Evolutionary conservation across 768 basidiomycete species (phyloP).

Genomic region (Glaciozyma antarctica): DNA sequence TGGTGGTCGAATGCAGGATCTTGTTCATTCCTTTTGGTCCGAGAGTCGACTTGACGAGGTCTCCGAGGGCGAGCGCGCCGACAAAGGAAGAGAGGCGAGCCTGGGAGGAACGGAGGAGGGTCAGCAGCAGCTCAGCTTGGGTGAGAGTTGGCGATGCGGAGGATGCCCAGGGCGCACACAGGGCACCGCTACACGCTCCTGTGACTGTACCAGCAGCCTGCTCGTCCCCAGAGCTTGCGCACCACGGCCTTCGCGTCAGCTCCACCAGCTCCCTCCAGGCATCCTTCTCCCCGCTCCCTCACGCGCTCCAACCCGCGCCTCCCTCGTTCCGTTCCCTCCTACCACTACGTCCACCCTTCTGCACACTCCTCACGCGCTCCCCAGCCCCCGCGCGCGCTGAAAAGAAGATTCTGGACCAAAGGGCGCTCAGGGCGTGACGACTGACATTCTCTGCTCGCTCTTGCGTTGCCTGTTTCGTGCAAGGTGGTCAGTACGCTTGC

Average conservation of each 20-base stretch:
- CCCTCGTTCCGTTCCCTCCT: background rate
- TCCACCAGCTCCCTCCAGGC: background rate
- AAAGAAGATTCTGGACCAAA: background rate
- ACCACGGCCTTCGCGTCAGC: too few species aligned
- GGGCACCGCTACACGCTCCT: background rate
- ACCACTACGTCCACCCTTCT: background rate
- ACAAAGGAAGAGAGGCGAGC: constrained; percentile 97
- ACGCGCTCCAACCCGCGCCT: background rate
- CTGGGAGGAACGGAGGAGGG: constrained; percentile 38
- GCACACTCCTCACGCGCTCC: background rate
- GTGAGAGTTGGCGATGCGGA: background rate
- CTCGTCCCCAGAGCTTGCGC: too few species aligned
- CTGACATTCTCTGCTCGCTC: constrained; percentile 69
- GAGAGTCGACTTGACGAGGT: constrained; percentile 95
- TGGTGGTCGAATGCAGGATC: constrained; percentile 83
- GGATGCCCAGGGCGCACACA: background rate
- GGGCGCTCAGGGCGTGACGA: background rate
- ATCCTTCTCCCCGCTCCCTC: background rate
- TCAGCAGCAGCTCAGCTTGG: background rate
- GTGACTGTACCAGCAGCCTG: background rate
- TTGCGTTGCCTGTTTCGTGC: constrained; percentile 43
- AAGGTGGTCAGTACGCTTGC: background rate
- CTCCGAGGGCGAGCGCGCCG: constrained; percentile 90
- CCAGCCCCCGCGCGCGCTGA: background rate
- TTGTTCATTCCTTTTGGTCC: constrained; percentile 99